Conservation (phyloP, 257 asterid species). For the Ballota nigra region DNA sequence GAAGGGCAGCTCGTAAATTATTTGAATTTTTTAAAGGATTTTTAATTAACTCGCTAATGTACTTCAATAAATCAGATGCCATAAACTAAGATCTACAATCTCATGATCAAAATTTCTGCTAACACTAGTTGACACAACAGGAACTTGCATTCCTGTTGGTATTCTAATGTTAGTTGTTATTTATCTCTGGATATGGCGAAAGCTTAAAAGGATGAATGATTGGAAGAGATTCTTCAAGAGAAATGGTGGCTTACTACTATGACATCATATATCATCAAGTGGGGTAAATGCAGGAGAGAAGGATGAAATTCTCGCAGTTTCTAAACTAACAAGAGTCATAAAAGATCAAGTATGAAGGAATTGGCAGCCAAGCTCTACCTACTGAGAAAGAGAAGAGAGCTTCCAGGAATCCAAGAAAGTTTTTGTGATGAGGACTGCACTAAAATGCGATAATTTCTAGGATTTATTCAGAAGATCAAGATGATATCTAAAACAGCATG, state of each 20-base stretch:
- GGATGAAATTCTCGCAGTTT: no score
- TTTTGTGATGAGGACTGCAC: neutral
- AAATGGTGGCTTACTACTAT: constrained; percentile 38
- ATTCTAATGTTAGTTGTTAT: constrained; percentile 7
- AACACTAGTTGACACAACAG: constrained; percentile 13
- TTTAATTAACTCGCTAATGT: neutral
- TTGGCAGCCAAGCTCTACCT: constrained; percentile 35
- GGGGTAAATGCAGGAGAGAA: neutral
- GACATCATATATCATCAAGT: constrained; percentile 24
- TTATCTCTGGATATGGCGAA: constrained; percentile 10
- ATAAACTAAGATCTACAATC: neutral
- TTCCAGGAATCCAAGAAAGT: neutral
- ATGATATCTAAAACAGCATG: neutral
- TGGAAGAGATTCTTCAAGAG: constrained; percentile 5
- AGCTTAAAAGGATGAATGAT: constrained; percentile 15
- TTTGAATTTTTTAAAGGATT: no score
- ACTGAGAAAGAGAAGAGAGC: constrained; percentile 16
- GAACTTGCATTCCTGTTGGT: constrained; percentile 17
- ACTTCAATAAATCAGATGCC: neutral
- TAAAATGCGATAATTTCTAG: no score
- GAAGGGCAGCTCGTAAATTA: neutral
- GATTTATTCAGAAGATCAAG: neutral
- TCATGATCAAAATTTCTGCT: neutral
- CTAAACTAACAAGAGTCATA: no score
- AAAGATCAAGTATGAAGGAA: no score